A percentile compares a stretch with the other conserved stretches of the same genome.
phyloP scores from a whole-genome alignment of 768 basidiomycete species.

The Suillus brevipes region DNA sequence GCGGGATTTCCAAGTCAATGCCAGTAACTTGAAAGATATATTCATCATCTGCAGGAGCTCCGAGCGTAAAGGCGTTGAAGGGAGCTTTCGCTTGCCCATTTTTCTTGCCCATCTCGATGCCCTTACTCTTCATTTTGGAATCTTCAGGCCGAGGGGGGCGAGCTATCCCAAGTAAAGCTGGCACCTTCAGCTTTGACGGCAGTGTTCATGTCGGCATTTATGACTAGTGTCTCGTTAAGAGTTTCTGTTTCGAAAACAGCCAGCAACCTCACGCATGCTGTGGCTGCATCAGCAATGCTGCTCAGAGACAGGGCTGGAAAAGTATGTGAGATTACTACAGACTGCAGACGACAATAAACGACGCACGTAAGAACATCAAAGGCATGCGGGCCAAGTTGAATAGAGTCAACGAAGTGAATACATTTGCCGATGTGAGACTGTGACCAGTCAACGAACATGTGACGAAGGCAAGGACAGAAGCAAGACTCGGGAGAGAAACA shows the following conservation, averaged over 20 bases:
- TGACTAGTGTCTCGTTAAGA: constrained; percentile 54
- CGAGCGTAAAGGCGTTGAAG: constrained; percentile 25
- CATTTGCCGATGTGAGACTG: constrained; percentile 60
- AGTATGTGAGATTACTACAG: constrained; percentile 12
- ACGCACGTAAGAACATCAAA: constrained; percentile 65
- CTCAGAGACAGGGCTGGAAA: constrained; percentile 63
- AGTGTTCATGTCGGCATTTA: constrained; percentile 54
- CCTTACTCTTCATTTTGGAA: constrained; percentile 15
- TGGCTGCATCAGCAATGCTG: constrained; percentile 81
- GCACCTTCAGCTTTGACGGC: constrained; percentile 71
- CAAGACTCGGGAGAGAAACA: constrained; percentile 72
- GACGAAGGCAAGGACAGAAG: constrained; percentile 75
- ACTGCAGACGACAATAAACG: background rate
- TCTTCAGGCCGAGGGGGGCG: constrained; percentile 52
- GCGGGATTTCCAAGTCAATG: constrained; percentile 66
- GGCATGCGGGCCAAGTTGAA: constrained; percentile 85
- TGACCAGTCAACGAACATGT: constrained; percentile 78
- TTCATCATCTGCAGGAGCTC: constrained; percentile 36
- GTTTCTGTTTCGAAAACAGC: constrained; percentile 85
- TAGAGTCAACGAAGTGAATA: constrained; percentile 83
- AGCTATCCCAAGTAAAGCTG: constrained; percentile 86
- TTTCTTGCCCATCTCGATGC: constrained; percentile 7
- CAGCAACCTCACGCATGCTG: constrained; percentile 74
- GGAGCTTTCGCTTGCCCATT: constrained; percentile 19
- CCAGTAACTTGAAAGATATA: constrained; percentile 64